Percentiles rank a stretch among this genome's conserved stretches.
These are phyloP conservation scores for Beauveria asiatica DNA, from an alignment of 2,329 filamentous ascomycete species.

Conservation along the genomic window DNA sequence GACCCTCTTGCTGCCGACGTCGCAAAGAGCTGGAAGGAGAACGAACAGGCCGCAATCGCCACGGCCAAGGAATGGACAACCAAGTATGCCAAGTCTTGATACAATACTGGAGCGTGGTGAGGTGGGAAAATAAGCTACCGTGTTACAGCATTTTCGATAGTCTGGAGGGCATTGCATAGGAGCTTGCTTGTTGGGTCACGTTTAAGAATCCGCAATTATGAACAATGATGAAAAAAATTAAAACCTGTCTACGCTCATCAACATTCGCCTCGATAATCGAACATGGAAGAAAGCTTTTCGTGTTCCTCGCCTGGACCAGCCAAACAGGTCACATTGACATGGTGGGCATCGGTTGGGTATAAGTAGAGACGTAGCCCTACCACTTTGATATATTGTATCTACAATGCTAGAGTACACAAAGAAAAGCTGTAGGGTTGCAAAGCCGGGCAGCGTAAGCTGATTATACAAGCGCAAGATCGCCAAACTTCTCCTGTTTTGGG, in stretches of 20 bases:
- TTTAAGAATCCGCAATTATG: not conserved
- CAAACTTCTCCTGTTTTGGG: slow-evolving; percentile 81
- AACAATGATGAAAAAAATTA: not conserved
- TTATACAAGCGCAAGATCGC: slow-evolving; percentile 92
- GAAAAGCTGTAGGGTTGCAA: slow-evolving; percentile 32
- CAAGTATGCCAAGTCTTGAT: slow-evolving; percentile 58
- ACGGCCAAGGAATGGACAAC: slow-evolving; percentile 90
- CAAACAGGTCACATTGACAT: not conserved
- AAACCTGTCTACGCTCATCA: not conserved
- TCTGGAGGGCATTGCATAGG: slow-evolving; percentile 2
- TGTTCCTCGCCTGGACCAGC: not conserved
- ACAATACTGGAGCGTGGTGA: not conserved
- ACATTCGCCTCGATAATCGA: not conserved
- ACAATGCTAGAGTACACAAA: slow-evolving; percentile 64
- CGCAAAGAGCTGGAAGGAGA: slow-evolving; percentile 95
- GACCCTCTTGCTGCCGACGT: slow-evolving; percentile 98
- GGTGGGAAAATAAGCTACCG: not conserved
- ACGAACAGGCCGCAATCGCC: slow-evolving; percentile 84
- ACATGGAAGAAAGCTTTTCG: not conserved
- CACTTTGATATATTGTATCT: slow-evolving; percentile 44
- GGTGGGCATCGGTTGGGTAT: slow-evolving; percentile 15
- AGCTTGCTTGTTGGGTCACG: not conserved
- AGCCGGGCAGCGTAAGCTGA: slow-evolving; percentile 28
- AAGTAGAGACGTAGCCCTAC: slow-evolving; percentile 25
- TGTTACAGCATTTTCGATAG: not conserved